These are phyloP conservation scores for Komagataella pastoris DNA, from an alignment of 805 yeast genomes.

Conservation along the genomic window DNA sequence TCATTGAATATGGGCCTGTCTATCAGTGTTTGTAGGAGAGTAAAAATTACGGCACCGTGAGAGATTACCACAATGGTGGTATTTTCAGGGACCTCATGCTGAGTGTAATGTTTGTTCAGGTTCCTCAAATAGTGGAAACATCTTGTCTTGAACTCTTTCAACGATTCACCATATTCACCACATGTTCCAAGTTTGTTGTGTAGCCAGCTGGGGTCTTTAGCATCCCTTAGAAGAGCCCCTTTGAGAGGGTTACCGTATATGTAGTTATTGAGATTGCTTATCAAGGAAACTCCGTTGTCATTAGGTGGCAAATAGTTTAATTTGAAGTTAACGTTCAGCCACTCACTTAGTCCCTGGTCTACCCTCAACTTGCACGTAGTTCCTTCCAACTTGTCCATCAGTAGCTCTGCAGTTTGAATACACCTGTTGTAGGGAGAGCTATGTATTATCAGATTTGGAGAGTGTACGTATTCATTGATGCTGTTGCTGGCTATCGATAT, in stretches of 20 bases:
- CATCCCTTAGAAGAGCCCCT: conserved; percentile 6
- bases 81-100: conserved; percentile 12
- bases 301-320: conserved; percentile 27
- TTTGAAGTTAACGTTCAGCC: conserved; percentile 27
- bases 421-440: conserved; percentile 31
- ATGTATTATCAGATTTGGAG: conserved; percentile 16
- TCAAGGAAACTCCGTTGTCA: conserved; percentile 27
- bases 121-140: conserved; percentile 20
- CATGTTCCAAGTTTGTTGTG: conserved; percentile 25
- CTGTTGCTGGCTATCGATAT: conserved; percentile 14
- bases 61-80: conserved; percentile 21
- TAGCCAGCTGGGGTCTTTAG: conserved; percentile 17
- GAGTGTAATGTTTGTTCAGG: conserved; percentile 18
- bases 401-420: conserved; percentile 23
- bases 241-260: conserved; percentile 10
- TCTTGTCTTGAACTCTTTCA: conserved; percentile 20
- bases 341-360: conserved; percentile 28
- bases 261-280: conserved; percentile 24
- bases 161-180: conserved; percentile 29
- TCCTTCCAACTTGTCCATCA: conserved; percentile 5
- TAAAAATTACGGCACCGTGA: conserved; percentile 30
- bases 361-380: conserved; percentile 16
- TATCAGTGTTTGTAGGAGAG: conserved; percentile 22
- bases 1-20: conserved; percentile 24
- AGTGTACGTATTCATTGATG: background rate